These are phyloP conservation scores for Vanderwaltozyma tropicalis DNA, from an alignment of 805 yeast species.

Conservation along the genomic window DNA sequence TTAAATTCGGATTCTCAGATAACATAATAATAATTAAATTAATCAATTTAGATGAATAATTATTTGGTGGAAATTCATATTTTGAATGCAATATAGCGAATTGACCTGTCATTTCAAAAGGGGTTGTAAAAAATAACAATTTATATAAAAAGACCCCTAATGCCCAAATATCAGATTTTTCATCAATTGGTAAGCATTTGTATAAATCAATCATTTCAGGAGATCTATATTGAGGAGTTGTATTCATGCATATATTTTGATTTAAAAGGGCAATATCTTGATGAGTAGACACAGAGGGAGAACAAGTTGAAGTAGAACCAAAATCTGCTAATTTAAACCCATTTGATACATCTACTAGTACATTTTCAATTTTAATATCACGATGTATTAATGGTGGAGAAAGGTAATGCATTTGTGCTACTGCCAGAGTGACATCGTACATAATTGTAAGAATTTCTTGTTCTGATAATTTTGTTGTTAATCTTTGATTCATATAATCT, in stretches of 20 bases:
- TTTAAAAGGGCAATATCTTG: slow-evolving; percentile 63
- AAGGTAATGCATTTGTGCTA: slow-evolving; percentile 77
- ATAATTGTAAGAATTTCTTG: slow-evolving; percentile 72
- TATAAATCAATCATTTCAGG: slow-evolving; percentile 95
- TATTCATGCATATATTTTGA: slow-evolving; percentile 79
- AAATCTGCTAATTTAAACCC: slow-evolving; percentile 84
- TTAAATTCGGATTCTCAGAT: slow-evolving; percentile 67
- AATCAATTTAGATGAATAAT: slow-evolving; percentile 60
- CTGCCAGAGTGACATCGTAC: slow-evolving; percentile 70
- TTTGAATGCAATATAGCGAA: slow-evolving; percentile 80
- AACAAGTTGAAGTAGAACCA: slow-evolving; percentile 61
- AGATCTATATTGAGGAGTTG: slow-evolving; percentile 91
- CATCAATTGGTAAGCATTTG: slow-evolving; percentile 76
- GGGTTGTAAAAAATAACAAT: slow-evolving; percentile 86
- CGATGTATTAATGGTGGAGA: slow-evolving; percentile 74
- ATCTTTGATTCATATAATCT: slow-evolving; percentile 82
- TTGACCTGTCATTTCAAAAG: slow-evolving; percentile 79
- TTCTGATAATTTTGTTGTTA: slow-evolving; percentile 70
- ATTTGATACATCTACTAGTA: slow-evolving; percentile 59
- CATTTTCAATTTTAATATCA: slow-evolving; percentile 92
- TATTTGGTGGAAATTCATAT: slow-evolving; percentile 70
- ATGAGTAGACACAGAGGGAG: slow-evolving; percentile 64
- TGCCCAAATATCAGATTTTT: slow-evolving; percentile 95
- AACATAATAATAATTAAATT: slow-evolving; percentile 71
- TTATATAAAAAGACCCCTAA: slow-evolving; percentile 85